Percentiles rank a stretch among this genome's conserved stretches.
Conservation (phyloP, 306 rosid species). For the Styphnolobium japonicum region DNA sequence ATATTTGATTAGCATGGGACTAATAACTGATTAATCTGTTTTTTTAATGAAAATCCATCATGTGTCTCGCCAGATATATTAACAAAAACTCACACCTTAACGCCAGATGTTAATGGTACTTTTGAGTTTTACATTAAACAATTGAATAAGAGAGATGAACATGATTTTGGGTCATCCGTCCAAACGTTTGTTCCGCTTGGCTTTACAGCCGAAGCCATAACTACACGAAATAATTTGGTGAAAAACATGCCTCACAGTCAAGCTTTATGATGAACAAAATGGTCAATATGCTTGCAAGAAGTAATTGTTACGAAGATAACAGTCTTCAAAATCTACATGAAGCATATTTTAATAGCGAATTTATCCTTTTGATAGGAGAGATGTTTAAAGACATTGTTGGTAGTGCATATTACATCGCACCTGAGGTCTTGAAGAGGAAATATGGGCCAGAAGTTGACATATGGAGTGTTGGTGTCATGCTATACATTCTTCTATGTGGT, state of each 20-base stretch:
- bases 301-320: background rate
- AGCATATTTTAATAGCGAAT: background rate
- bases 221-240: background rate
- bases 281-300: background rate
- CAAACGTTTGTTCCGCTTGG: background rate
- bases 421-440: constrained; percentile 87
- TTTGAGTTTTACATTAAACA: background rate
- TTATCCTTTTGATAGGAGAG: constrained; percentile 53
- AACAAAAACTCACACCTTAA: background rate
- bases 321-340: background rate
- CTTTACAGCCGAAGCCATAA: background rate
- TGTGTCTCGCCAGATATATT: background rate
- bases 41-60: background rate
- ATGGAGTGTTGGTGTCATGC: constrained; percentile 97
- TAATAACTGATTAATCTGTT: background rate
- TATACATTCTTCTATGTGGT: constrained; percentile 84
- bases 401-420: constrained; percentile 94
- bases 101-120: background rate
- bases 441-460: constrained; percentile 97
- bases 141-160: background rate
- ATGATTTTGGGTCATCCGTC: too few relatives aligned
- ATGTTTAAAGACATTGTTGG: constrained; percentile 85
- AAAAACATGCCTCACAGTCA: background rate
- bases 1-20: background rate
- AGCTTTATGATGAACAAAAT: background rate